A percentile compares a stretch with the other conserved stretches of the same genome.
These are phyloP conservation scores for Russula compacta DNA, from an alignment of 768 basidiomycete genomes.

Conservation along the genomic window DNA sequence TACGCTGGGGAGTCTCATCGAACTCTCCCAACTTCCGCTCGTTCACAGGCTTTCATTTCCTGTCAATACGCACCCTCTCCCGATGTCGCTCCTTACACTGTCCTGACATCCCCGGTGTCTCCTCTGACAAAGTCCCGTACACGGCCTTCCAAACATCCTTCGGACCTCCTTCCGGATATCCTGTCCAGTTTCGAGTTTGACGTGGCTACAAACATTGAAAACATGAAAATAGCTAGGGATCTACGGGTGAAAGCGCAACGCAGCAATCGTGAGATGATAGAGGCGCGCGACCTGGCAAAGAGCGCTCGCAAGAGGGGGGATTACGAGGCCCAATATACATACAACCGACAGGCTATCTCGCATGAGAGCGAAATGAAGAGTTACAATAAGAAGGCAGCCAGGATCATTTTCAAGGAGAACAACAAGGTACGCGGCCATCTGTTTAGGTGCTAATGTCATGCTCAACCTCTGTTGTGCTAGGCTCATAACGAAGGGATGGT, in stretches of 20 bases:
- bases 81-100: neutral
- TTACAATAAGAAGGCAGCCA: neutral
- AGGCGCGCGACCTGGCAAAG: neutral
- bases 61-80: neutral
- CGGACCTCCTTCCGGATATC: neutral
- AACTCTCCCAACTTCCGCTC: neutral
- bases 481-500: neutral
- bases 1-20: neutral
- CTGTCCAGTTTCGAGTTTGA: neutral
- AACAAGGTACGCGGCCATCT: conserved; percentile 6
- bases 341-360: neutral
- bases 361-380: neutral
- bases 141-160: neutral
- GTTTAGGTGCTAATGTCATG: neutral
- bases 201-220: neutral
- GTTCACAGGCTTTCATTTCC: neutral
- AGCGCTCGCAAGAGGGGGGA: neutral
- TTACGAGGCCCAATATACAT: neutral
- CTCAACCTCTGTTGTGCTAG: neutral
- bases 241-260: neutral
- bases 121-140: neutral
- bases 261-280: neutral
- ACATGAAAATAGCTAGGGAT: neutral
- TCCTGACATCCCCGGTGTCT: neutral
- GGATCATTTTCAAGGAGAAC: neutral